Base-by-base conservation (phyloP, 1,284 basidiomycete genomes). In the Pseudozyma sp. region DNA sequence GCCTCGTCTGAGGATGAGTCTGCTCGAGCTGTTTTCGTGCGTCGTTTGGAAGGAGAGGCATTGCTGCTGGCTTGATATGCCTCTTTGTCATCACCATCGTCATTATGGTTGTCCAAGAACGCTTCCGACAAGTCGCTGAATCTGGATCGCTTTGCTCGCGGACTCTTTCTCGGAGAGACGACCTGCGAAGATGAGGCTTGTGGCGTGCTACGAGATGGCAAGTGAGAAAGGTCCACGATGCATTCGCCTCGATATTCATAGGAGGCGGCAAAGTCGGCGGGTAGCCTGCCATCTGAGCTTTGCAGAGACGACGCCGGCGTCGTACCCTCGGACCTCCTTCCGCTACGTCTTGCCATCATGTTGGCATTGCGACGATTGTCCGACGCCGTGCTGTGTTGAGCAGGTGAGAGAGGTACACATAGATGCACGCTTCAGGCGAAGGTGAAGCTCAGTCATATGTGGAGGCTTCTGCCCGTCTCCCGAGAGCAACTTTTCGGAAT, bases 231-330 rank as follows among this genome's bases (percentile, higher is more conserved):
- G 10, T 45, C 54, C n/a, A 45, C 54, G 11, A 4, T 33, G 42
- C 29, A 33, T 1, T 50, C 47, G 5, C 9, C 54, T 35, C 55
- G 30, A 30, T 61, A 68, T 17, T 42, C 44, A 40, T 50, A 68
- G 16, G 46, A 31, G 10, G 65, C 58, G 44, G 65, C 54, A 54
- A 68, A 68, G 44, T 55, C 46, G 14, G 46, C n/a, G 4, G 65
- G 65, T 24, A 68, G 40, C 45, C 54, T 47, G 33, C 46, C 52
- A n/a, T 14, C 54, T 17, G 29, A 13, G 9, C 14, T n/a, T 14
- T 30, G 17, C n/a, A 34, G 43, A 16, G 54, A 30, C 13, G 44
- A 50, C 45, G 43, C 34, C 16, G 62, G 24, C n/a, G 11, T 4
- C 39, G 29, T 19, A n/a, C n/a, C 51, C 33, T 43, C 39, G 33